Conservation (phyloP, 179 eudicot species). For the Silene noctiflora region DNA sequence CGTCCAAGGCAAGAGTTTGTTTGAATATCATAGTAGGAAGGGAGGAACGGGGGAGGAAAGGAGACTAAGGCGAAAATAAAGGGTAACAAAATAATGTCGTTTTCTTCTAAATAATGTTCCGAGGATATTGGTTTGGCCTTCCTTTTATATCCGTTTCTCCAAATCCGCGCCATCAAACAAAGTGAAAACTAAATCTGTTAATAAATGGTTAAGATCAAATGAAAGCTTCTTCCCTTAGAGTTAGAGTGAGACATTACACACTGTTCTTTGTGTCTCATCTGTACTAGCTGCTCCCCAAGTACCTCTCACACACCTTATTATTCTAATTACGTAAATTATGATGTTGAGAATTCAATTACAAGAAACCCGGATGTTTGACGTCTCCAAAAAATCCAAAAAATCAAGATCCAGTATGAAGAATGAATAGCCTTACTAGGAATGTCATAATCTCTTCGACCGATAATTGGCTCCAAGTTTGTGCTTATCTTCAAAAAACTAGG, state of each 20-base stretch:
- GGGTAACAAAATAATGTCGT: background rate
- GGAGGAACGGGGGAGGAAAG: no score
- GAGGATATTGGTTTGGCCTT: background rate
- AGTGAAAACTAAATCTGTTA: background rate
- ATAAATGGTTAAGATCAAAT: background rate
- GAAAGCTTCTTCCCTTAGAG: background rate
- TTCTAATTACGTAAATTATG: background rate
- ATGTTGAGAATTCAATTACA: constrained; percentile 13
- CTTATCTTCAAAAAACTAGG: constrained; percentile 21
- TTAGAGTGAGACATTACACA: background rate
- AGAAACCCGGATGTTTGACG: constrained; percentile 13
- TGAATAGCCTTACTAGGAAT: constrained; percentile 20
- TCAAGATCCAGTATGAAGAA: constrained; percentile 16
- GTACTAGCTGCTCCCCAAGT: constrained; percentile 20
- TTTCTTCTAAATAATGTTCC: no score
- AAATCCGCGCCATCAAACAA: no score
- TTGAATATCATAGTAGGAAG: no score
- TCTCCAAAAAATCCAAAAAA: constrained; percentile 23
- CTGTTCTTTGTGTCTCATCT: constrained; percentile 2
- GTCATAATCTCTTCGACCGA: constrained; percentile 13
- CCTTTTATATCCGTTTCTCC: background rate
- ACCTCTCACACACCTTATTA: constrained; percentile 14
- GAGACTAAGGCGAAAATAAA: background rate
- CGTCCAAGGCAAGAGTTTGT: no score
- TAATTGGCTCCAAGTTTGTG: constrained; percentile 23